Base-by-base conservation (phyloP, 2,329 filamentous ascomycete species). In the Xylaria sp. region DNA sequence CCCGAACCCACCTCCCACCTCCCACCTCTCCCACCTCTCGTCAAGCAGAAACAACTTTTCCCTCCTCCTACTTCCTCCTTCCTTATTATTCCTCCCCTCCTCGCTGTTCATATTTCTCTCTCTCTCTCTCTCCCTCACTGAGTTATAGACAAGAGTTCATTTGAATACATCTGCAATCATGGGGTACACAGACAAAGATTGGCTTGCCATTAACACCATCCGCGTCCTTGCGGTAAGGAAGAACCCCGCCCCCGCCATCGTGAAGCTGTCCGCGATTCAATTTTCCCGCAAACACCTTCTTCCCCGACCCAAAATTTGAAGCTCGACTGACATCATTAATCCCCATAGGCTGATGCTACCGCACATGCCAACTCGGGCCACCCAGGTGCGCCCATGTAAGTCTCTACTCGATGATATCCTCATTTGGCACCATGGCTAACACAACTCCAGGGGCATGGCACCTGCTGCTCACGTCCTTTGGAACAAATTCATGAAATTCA, bases 401-500 rank as follows among this genome's bases (percentile, higher is more conserved):
- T 84, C 36, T 9, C 28, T 33, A 13, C 60, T 55, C 56, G 20
- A 65, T 46, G 48, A 68, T 52, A 25, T 20, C 39, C 46, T 46
- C 68, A 36, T 49, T 23, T 55, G 55, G 68, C 55, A 59, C 25
- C 39, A 63, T 46, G 52, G 51, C 72, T 75, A 31, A 75, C 66
- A 72, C 36, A 58, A 23, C 58, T 72, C 20, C 71, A 90, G 88
- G 89, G 89, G 89, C 81, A 89, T 98, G 93, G 96, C 96, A 80
- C 95, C 96, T 72, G 90, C 94, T 80, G 91, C 96, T 83, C 96
- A 98, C 88, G 94, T 98, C 79, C 90, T 99, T 74, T 99, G 93
- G 87, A 97, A 97, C 90, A 97, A 96, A 84, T 97, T 98, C 89
- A 94, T 99, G 94, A 97, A 86, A 83, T 99, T 98, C 90, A 99